Percentiles rank a stretch among this genome's conserved stretches.
Conservation (phyloP, 108 stramenopile genomes). For the Cylindrotheca closterium region DNA sequence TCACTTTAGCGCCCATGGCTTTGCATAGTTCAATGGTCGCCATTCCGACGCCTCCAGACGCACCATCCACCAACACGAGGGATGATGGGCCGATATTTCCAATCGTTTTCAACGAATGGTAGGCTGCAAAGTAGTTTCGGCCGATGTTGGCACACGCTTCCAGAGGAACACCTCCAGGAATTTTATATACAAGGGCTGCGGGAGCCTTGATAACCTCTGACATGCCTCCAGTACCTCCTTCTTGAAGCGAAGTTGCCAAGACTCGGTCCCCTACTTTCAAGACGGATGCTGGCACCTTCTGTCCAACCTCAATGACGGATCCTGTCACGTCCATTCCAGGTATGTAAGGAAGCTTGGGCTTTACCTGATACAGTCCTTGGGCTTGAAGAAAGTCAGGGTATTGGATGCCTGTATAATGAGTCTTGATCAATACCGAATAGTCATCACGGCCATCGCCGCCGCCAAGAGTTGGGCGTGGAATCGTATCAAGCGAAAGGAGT, state of each 20-base stretch:
- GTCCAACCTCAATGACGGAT: conserved; percentile 48
- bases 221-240: conserved; percentile 59
- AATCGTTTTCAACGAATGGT: conserved; percentile 64
- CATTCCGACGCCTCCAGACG: conserved; percentile 79
- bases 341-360: conserved; percentile 60
- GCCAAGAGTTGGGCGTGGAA: conserved; percentile 19
- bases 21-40: conserved; percentile 71
- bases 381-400: conserved; percentile 76
- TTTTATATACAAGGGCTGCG: conserved; percentile 41
- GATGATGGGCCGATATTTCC: conserved; percentile 45
- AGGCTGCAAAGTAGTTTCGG: conserved; percentile 67
- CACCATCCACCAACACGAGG: conserved; percentile 65
- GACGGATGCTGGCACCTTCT: conserved; percentile 4
- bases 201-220: conserved; percentile 46
- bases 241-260: conserved; percentile 48
- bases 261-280: conserved; percentile 62
- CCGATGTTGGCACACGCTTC: conserved; percentile 60
- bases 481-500: conserved; percentile 25
- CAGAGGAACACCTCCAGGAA: conserved; percentile 42
- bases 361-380: conserved; percentile 62
- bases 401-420: conserved; percentile 65
- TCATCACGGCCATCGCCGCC: conserved; percentile 1
- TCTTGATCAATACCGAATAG: conserved; percentile 46
- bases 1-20: conserved; percentile 68
- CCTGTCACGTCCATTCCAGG: conserved; percentile 73